Conservation (phyloP, 225 moss, liverwort and hornwort species). For the Pseudisothecium myosuroides region DNA sequence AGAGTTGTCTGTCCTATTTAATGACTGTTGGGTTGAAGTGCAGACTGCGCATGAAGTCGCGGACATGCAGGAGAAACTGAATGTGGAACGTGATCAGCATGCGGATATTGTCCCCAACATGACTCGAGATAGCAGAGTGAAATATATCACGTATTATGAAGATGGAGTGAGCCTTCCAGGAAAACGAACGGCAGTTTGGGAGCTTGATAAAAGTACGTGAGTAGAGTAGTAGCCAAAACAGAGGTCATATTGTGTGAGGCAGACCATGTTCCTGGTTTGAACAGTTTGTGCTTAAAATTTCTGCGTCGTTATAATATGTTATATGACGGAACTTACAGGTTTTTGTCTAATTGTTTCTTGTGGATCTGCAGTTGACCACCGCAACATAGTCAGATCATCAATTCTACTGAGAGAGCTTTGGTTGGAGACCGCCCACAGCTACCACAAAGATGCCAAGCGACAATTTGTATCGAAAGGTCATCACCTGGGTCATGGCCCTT, state of each 20-base stretch:
- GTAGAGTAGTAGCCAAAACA: neutral
- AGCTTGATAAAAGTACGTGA: conserved; percentile 79
- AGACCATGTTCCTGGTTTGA: neutral
- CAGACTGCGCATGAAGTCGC: conserved; percentile 83
- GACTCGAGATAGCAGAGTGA: conserved; percentile 65
- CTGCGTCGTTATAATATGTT: neutral
- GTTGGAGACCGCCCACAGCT: conserved; percentile 90
- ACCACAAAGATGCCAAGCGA: conserved; percentile 58
- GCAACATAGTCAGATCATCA: conserved; percentile 82
- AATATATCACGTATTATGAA: conserved; percentile 87
- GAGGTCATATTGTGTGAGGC: neutral
- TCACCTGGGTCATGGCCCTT: neutral
- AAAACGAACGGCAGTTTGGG: conserved; percentile 93
- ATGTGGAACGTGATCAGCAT: conserved; percentile 53
- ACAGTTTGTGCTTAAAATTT: neutral
- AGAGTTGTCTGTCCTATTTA: neutral
- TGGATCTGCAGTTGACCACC: conserved; percentile 67
- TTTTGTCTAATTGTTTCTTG: neutral
- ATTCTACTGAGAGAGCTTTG: conserved; percentile 84
- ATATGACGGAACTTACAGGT: neutral
- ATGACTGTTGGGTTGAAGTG: neutral
- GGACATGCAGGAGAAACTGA: conserved; percentile 85
- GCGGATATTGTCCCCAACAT: conserved; percentile 63
- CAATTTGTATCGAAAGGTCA: conserved; percentile 84
- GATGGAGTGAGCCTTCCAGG: conserved; percentile 74